phyloP scores from a whole-genome alignment of 805 yeast species.

The Candida boidinii region DNA sequence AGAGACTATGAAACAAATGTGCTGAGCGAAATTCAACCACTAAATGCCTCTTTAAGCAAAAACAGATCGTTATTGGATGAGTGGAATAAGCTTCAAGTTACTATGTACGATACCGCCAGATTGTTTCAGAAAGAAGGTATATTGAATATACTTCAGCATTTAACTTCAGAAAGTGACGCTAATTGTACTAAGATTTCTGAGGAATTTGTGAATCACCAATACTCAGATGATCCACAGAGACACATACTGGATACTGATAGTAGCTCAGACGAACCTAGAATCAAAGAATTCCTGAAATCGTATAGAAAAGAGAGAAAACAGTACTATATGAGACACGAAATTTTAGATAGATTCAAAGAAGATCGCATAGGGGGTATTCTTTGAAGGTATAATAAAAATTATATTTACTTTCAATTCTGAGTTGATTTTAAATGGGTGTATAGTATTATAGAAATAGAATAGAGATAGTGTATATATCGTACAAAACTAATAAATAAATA shows the following conservation, averaged over 20 bases:
- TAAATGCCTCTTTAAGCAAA: constrained; percentile 18
- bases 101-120: constrained; percentile 21
- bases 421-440: neutral
- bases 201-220: constrained; percentile 8
- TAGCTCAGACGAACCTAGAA: constrained; percentile 14
- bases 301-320: constrained; percentile 32
- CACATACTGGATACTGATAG: constrained; percentile 19
- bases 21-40: constrained; percentile 8
- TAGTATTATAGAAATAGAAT: neutral
- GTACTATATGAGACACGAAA: constrained; percentile 38
- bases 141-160: constrained; percentile 24
- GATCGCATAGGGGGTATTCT: constrained; percentile 29
- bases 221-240: constrained; percentile 8
- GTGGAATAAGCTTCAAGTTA: constrained; percentile 16
- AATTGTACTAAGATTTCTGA: constrained; percentile 8
- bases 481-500: neutral
- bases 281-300: constrained; percentile 28
- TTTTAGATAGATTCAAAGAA: constrained; percentile 37
- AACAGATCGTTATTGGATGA: constrained; percentile 9
- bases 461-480: neutral
- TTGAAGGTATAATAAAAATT: constrained; percentile 1
- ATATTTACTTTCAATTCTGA: neutral
- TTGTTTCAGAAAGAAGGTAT: constrained; percentile 25
- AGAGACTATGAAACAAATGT: constrained; percentile 15
- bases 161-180: constrained; percentile 20